Conservation (phyloP, 2,329 filamentous ascomycete species). For the Macrophomina phaseolina region DNA sequence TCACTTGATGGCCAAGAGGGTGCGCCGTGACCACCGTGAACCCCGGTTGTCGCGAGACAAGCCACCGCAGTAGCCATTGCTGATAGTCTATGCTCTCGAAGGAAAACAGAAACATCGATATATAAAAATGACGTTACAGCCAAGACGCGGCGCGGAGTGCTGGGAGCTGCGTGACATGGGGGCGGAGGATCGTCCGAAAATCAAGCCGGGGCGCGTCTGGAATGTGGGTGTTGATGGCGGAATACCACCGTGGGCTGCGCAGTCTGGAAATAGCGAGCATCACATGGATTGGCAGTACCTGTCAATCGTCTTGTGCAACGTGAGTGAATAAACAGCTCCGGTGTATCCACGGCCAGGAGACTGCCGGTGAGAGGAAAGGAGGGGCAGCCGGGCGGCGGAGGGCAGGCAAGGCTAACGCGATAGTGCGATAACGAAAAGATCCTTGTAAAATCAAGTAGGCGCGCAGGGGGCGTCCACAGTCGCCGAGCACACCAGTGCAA, state of each 20-base stretch:
- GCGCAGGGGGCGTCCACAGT: not conserved
- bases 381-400: not conserved
- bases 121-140: slow-evolving; percentile 3
- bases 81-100: not conserved
- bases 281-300: not conserved
- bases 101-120: not conserved
- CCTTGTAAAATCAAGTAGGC: not conserved
- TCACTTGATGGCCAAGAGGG: not conserved
- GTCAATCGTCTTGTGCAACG: not conserved
- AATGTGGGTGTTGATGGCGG: not conserved
- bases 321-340: not conserved
- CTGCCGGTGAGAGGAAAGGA: not conserved
- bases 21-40: too few species aligned
- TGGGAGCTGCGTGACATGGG: not conserved
- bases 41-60: too few species aligned
- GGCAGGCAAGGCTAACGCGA: not conserved
- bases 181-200: slow-evolving; percentile 5
- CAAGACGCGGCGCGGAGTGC: slow-evolving; percentile 5
- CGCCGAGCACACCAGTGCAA: not conserved
- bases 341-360: too few species aligned
- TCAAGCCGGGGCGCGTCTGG: not conserved
- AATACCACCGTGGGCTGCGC: not conserved
- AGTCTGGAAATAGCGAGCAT: not conserved
- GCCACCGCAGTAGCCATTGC: not conserved
- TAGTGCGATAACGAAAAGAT: not conserved